Base-by-base conservation (phyloP, 2,329 filamentous ascomycete genomes). In the Juglanconis oblonga region DNA sequence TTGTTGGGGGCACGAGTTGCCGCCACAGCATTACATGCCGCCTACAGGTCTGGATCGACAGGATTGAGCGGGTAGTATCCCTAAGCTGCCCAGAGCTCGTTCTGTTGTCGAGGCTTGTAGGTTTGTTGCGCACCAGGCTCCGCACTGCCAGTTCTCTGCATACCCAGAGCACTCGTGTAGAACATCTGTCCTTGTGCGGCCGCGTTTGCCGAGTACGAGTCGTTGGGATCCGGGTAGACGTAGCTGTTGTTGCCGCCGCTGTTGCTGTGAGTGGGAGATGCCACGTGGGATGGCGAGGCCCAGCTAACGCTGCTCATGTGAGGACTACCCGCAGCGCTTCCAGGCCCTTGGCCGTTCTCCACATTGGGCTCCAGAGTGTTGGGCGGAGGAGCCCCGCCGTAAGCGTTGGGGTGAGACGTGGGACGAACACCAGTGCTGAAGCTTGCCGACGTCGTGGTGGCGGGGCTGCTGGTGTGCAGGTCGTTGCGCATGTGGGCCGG, bases 291-390 rank as follows among this genome's bases (percentile, higher is more conserved):
- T 4, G 92, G 92, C 4, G 92, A 96, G 66, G 92, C 90, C 93
- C 94, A 97, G 57, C 91, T 90, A 64, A 91, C 83, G 62, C 83
- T 87, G 63, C 78, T 76, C 86, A 97, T 91, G 73, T 97, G 93
- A 54, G 94, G 93, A 73, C 92, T 97, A 56, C 90, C 90, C 59
- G 80, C 86, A n/a, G 85, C 88, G 71, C 91, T 96, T 58, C 82
- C 82, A 53, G 79, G 73, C 1, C 83, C 86, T 67, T 89, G 87
- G 65, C 89, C 87, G 61, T 90, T 88, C 71, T 94, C 91, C 63
- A 91, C 83, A 72, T 86, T 93, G 32, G 93, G 92, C 77, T 97
- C 94, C 55, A 97, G 81, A 14, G 90, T 92, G 52, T 90, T 87
- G 8, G 61, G 61, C 10, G 61, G 61, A 11, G 40, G 57, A 1